Evolutionary conservation across 805 yeast genomes (phyloP).

Genomic region (Cyberlindnera misumaiensis): DNA sequence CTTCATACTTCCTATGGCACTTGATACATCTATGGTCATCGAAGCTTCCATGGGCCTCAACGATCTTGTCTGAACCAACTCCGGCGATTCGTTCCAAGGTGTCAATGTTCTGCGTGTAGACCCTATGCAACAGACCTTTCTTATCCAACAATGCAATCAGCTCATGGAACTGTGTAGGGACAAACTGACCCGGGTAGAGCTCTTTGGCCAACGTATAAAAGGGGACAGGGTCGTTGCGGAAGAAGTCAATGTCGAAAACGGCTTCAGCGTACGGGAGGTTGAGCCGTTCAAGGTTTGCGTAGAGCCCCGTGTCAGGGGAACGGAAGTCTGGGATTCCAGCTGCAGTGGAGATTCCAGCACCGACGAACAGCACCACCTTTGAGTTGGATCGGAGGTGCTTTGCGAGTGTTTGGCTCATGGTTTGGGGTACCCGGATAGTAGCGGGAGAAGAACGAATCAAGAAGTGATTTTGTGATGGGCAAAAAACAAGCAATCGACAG

Average conservation of each 20-base stretch:
- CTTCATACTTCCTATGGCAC: slow-evolving; percentile 51
- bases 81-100: slow-evolving; percentile 87
- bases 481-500: too few species aligned
- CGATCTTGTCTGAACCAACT: slow-evolving; percentile 50
- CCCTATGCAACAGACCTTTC: slow-evolving; percentile 52
- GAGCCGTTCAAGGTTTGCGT: slow-evolving; percentile 67
- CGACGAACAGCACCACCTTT: slow-evolving; percentile 63
- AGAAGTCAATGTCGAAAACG: slow-evolving; percentile 84
- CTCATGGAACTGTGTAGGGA: slow-evolving; percentile 78
- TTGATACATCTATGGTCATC: slow-evolving; percentile 78
- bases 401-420: slow-evolving; percentile 4
- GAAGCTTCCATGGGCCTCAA: slow-evolving; percentile 96
- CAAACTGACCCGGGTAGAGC: slow-evolving; percentile 79
- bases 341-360: slow-evolving; percentile 91
- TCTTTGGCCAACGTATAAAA: slow-evolving; percentile 82
- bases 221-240: slow-evolving; percentile 69
- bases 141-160: slow-evolving; percentile 64
- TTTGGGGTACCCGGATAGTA: too few species aligned
- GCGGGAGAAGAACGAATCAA: too few species aligned
- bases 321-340: slow-evolving; percentile 96
- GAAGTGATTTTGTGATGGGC: background rate
- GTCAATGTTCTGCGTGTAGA: slow-evolving; percentile 91
- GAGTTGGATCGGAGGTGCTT: slow-evolving; percentile 5
- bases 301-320: slow-evolving; percentile 83
- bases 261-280: slow-evolving; percentile 92